These are phyloP conservation scores for Chaetomium sp. DNA, from an alignment of 2,329 filamentous ascomycete genomes.

Conservation along the genomic window DNA sequence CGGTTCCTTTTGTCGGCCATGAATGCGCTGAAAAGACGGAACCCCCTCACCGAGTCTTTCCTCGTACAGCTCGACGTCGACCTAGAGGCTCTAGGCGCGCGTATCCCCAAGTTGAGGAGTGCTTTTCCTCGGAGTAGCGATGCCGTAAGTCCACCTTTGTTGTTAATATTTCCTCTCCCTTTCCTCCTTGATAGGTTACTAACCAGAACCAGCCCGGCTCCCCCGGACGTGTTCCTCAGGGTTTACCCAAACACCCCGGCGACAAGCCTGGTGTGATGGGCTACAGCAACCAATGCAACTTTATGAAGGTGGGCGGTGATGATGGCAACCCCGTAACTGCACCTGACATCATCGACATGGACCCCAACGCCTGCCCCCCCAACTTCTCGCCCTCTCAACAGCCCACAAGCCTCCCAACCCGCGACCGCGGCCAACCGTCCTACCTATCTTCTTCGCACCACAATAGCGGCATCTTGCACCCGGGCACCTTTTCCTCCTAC, in stretches of 20 bases:
- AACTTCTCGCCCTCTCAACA: constrained; percentile 14
- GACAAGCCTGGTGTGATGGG: constrained; percentile 22
- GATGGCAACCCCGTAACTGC: constrained; percentile 35
- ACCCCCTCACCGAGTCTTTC: constrained; percentile 90
- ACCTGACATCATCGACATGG: constrained; percentile 36
- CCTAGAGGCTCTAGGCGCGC: constrained; percentile 64
- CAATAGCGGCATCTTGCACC: constrained; percentile 13
- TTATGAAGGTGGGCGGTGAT: constrained; percentile 35
- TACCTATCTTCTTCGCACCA: constrained; percentile 7
- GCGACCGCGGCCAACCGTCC: constrained; percentile 14
- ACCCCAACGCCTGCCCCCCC: constrained; percentile 27
- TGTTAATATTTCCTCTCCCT: neutral
- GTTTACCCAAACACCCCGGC: neutral
- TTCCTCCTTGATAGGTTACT: constrained; percentile 12
- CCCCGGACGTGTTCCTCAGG: constrained; percentile 1
- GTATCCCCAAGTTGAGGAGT: constrained; percentile 50
- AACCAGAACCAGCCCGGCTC: constrained; percentile 16
- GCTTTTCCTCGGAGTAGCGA: constrained; percentile 49
- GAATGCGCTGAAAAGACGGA: constrained; percentile 79
- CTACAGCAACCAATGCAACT: constrained; percentile 40
- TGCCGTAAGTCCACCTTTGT: constrained; percentile 36
- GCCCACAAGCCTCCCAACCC: constrained; percentile 16
- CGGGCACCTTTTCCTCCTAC: constrained; percentile 26
- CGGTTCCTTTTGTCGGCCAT: constrained; percentile 87
- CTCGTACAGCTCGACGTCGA: constrained; percentile 90